Conservation (phyloP, 2,329 filamentous ascomycete species). For the Pseudopithomyces chartarum region DNA sequence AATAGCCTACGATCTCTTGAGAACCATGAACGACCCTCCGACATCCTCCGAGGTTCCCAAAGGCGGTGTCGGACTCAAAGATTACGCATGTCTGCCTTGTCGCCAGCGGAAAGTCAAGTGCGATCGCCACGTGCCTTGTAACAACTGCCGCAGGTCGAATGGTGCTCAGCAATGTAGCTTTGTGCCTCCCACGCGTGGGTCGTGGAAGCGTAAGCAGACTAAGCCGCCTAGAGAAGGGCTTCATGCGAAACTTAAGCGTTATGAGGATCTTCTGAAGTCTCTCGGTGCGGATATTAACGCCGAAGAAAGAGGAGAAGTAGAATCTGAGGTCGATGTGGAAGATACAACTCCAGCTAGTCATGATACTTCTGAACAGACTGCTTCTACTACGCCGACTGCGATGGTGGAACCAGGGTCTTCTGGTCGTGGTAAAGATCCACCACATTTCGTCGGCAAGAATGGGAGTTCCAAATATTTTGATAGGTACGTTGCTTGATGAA, state of each 20-base stretch:
- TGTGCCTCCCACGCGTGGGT: background rate
- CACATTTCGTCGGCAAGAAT: background rate
- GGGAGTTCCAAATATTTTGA: background rate
- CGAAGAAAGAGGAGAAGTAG: background rate
- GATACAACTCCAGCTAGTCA: background rate
- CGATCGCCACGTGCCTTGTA: background rate
- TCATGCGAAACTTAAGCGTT: background rate
- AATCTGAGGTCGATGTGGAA: background rate
- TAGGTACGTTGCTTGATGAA: background rate
- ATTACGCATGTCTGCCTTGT: background rate
- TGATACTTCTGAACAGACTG: background rate
- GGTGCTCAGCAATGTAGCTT: background rate
- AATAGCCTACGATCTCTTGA: background rate
- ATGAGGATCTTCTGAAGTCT: background rate
- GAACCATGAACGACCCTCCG: background rate
- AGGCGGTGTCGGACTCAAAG: background rate
- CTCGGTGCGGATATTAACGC: background rate
- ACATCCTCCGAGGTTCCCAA: background rate
- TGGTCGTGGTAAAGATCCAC: background rate
- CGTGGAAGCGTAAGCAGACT: background rate
- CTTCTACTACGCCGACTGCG: background rate
- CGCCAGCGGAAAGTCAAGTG: background rate
- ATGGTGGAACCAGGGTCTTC: background rate
- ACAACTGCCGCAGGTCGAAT: background rate
- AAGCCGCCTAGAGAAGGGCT: background rate